Evolutionary conservation across 2,329 filamentous ascomycete genomes (phyloP).

Genomic region (Sclerotinia trifoliorum): DNA sequence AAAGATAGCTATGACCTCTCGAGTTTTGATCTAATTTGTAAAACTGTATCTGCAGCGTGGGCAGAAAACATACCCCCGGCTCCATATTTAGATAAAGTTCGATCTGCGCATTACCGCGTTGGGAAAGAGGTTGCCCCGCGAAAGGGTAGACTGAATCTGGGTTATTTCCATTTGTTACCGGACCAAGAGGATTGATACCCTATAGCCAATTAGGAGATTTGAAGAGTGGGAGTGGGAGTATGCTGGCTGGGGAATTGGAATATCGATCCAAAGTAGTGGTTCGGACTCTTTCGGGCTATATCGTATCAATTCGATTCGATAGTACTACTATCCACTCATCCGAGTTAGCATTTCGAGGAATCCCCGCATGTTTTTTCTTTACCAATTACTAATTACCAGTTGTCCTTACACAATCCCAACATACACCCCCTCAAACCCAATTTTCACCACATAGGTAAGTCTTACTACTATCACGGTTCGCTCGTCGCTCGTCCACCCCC

Average conservation of each 20-base stretch:
- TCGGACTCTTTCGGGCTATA: neutral
- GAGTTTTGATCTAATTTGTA: neutral
- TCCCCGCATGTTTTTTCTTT: neutral
- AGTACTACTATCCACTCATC: neutral
- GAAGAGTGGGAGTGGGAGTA: neutral
- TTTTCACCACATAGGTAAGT: neutral
- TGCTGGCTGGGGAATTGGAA: neutral
- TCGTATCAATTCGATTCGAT: neutral
- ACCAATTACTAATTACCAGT: neutral
- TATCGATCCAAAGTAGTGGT: constrained; percentile 6
- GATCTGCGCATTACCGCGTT: neutral
- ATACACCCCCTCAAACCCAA: neutral
- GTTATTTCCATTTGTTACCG: neutral
- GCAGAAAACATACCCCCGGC: constrained; percentile 1
- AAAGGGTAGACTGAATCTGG: neutral
- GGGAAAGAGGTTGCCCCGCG: neutral
- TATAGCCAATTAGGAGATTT: neutral
- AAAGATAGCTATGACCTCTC: neutral
- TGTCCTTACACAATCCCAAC: neutral
- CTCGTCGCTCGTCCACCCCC: neutral
- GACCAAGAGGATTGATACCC: neutral
- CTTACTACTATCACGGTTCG: neutral
- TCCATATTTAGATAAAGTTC: neutral
- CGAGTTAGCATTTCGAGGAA: neutral
- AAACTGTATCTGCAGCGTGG: constrained; percentile 1